These are phyloP conservation scores for Gossypium schwendimanii DNA, from an alignment of 441 rosid genomes.

Conservation along the genomic window DNA sequence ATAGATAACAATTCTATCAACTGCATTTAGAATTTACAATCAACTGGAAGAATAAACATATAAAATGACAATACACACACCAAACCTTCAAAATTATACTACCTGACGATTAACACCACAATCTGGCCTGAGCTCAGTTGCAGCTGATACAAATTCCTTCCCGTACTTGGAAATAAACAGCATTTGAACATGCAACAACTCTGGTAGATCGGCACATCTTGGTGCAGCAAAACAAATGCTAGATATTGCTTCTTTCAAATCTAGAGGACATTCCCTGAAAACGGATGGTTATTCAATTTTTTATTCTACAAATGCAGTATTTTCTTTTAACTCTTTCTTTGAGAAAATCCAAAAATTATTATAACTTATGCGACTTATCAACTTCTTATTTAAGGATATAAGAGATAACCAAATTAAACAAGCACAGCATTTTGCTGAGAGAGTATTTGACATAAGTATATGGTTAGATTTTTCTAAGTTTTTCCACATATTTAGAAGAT, in stretches of 20 bases:
- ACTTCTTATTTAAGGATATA: neutral
- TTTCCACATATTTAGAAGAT: too few species aligned
- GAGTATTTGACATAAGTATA: too few species aligned
- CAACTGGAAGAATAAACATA: neutral
- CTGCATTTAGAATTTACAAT: slow-evolving; percentile 36
- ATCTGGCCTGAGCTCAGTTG: slow-evolving; percentile 79
- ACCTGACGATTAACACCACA: slow-evolving; percentile 97
- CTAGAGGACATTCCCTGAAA: slow-evolving; percentile 88
- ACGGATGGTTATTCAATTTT: slow-evolving; percentile 4
- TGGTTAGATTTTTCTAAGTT: too few species aligned
- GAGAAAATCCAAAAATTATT: neutral
- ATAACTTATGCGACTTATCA: neutral
- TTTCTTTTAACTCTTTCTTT: neutral
- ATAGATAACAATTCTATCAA: slow-evolving; percentile 74
- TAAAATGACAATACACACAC: neutral
- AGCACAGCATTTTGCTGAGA: neutral
- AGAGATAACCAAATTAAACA: neutral
- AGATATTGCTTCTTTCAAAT: slow-evolving; percentile 91
- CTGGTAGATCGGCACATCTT: slow-evolving; percentile 89
- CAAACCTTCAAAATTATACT: slow-evolving; percentile 1
- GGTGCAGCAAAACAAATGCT: slow-evolving; percentile 95
- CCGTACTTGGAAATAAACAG: slow-evolving; percentile 75
- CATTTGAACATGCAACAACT: slow-evolving; percentile 85
- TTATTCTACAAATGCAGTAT: neutral
- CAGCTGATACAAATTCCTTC: slow-evolving; percentile 78